Percentiles rank a stretch among this genome's conserved stretches.
phyloP scores from a whole-genome alignment of 2,329 filamentous ascomycete genomes.

The Plectosphaerella plurivora region DNA sequence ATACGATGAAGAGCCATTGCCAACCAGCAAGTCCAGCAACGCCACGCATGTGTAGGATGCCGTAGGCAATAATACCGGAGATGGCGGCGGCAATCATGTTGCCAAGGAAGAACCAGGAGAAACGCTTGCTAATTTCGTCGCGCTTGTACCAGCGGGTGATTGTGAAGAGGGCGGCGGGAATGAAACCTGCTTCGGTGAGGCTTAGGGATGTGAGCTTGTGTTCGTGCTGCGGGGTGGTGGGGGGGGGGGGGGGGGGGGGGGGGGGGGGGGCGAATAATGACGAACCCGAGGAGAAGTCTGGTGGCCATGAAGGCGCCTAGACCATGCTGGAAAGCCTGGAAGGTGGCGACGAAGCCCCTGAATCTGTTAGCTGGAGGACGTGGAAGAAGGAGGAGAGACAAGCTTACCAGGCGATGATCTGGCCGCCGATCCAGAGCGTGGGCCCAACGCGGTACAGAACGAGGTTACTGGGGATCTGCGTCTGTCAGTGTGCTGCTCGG shows the following conservation, averaged over 20 bases:
- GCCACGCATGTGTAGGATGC: conserved; percentile 29
- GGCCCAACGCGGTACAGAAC: conserved; percentile 40
- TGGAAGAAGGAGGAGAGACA: neutral
- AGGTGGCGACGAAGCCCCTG: conserved; percentile 28
- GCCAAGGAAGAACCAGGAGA: conserved; percentile 40
- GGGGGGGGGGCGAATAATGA: no score
- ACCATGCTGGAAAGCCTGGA: conserved; percentile 29
- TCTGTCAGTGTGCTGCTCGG: neutral
- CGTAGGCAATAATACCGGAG: conserved; percentile 36
- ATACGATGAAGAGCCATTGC: conserved; percentile 27
- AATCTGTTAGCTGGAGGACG: conserved; percentile 7
- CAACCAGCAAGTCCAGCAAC: conserved; percentile 21
- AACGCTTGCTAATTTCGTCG: conserved; percentile 38
- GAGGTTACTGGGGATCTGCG: conserved; percentile 40
- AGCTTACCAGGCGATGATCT: conserved; percentile 36
- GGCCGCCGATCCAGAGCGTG: conserved; percentile 37
- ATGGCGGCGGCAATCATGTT: conserved; percentile 35
- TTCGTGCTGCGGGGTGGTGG: neutral
- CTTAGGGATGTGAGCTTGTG: neutral
- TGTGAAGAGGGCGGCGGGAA: conserved; percentile 41
- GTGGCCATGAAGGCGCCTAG: conserved; percentile 27
- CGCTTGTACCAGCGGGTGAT: conserved; percentile 43
- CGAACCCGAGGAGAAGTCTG: conserved; percentile 25
- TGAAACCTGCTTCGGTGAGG: conserved; percentile 35
- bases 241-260: no score